Base-by-base conservation (phyloP, 2,329 filamentous ascomycete genomes). In the Trichoderma hamatum region DNA sequence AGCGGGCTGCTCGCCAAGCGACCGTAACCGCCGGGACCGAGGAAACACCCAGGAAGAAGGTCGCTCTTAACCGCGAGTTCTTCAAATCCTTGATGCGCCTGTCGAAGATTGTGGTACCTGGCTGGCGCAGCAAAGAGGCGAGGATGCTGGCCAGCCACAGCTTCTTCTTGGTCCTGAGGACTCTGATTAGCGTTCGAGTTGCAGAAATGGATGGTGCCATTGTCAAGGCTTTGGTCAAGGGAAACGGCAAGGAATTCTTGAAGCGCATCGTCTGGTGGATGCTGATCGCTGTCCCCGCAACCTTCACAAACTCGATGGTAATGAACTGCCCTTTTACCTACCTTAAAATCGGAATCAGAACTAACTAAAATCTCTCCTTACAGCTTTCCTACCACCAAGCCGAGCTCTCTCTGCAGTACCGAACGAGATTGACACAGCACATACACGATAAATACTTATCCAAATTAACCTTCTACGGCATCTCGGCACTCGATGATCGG, bases 291-390 rank as follows among this genome's bases (percentile, higher is more conserved):
- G 86, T 99, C 19, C 96, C 96, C 11, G 96, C 96, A 1, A 98
- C 96, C 0, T 97, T 98, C 78, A 99, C 96, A 51, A 99, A 99
- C 80, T 97, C 94, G 0, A 99, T 99, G 96, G 92, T 96, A 80
- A 80, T 88, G 78, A 39, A 1, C 24, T 16, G 10, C 56, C 55
- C 5, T 11, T 19, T 21, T 34, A 28, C n/a, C n/a, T 30, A 36
- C 26, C 19, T 9, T 13, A 13, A 7, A 10, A 21, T 39, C 9
- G 19, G 2, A 6, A 16, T 30, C 10, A 16, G 21, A 61, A 49
- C 55, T 60, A 51, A 51, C 58, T 11, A 19, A 6, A 28, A 46
- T 28, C 16, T 6, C 7, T 10, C 11, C 34, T 24, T 10, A 21
- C 76, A 96, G 93, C 86, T 98, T 54, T 96, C 94, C 30, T 98